Conservation (phyloP, 306 rosid genomes). For the Trifolium dubium region DNA sequence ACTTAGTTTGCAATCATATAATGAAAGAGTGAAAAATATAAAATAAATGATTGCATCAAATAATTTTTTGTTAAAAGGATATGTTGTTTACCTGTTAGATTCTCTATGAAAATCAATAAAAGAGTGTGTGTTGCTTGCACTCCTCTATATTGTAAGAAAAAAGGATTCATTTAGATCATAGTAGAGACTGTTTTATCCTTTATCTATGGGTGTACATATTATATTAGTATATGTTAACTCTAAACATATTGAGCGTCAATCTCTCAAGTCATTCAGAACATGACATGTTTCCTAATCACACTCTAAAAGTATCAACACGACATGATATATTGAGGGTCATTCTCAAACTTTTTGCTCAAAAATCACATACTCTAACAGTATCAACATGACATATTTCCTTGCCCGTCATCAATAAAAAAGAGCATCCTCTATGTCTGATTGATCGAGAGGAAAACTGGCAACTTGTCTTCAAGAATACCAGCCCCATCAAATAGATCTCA, state of each 20-base stretch:
- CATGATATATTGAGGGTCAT: too few species aligned
- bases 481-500: background rate
- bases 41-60: conserved; percentile 23
- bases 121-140: background rate
- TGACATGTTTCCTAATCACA: too few species aligned
- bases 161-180: conserved; percentile 1
- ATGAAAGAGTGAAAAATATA: conserved; percentile 18
- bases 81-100: conserved; percentile 3
- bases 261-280: background rate
- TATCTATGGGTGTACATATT: background rate
- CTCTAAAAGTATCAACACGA: too few species aligned
- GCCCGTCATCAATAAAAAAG: too few species aligned
- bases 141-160: background rate
- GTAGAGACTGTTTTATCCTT: background rate
- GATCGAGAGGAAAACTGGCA: too few species aligned
- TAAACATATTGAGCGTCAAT: background rate
- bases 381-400: too few species aligned
- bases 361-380: too few species aligned
- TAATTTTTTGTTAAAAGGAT: background rate
- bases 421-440: too few species aligned
- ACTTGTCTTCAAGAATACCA: too few species aligned
- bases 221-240: background rate
- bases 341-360: too few species aligned
- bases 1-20: conserved; percentile 11
- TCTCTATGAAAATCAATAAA: conserved; percentile 4